phyloP scores from a whole-genome alignment of 768 basidiomycete genomes.

The Trametes maxima region DNA sequence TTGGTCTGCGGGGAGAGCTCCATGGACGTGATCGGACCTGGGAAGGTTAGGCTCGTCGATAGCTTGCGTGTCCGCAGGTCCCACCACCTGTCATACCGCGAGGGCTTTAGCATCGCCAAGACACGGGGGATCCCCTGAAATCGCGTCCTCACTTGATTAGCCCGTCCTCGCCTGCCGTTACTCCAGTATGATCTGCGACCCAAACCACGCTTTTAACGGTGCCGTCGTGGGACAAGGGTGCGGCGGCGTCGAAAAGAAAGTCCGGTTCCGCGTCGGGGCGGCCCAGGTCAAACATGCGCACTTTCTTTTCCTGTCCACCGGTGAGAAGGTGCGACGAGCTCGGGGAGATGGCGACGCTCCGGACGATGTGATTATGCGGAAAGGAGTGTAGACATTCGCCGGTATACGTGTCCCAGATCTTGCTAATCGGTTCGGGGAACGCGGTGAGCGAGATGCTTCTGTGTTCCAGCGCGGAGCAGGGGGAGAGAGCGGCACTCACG shows the following conservation, averaged over 20 bases:
- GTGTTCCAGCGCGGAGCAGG: constrained; percentile 4
- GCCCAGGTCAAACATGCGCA: constrained; percentile 89
- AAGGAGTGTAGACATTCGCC: constrained; percentile 93
- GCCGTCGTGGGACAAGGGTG: constrained; percentile 76
- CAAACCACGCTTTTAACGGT: constrained; percentile 92
- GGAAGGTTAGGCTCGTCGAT: constrained; percentile 70
- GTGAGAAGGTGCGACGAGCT: constrained; percentile 71
- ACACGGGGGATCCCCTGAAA: background rate
- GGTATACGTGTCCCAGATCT: constrained; percentile 94
- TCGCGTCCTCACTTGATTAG: constrained; percentile 69
- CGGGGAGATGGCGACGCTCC: constrained; percentile 88
- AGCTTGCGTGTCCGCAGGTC: constrained; percentile 80
- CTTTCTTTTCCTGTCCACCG: constrained; percentile 97
- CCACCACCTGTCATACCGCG: constrained; percentile 79
- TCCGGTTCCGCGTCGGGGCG: constrained; percentile 87
- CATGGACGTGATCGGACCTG: constrained; percentile 89
- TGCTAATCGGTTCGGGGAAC: constrained; percentile 50
- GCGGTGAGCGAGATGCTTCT: constrained; percentile 6
- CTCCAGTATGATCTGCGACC: constrained; percentile 85
- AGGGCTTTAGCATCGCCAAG: background rate
- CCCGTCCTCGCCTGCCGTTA: constrained; percentile 92
- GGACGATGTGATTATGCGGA: constrained; percentile 97
- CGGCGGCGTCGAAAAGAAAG: constrained; percentile 64
- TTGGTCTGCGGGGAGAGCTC: constrained; percentile 83
- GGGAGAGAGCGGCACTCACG: constrained; percentile 56